Conservation (phyloP, 2,329 filamentous ascomycete species). For the Fonsecaea erecta region DNA sequence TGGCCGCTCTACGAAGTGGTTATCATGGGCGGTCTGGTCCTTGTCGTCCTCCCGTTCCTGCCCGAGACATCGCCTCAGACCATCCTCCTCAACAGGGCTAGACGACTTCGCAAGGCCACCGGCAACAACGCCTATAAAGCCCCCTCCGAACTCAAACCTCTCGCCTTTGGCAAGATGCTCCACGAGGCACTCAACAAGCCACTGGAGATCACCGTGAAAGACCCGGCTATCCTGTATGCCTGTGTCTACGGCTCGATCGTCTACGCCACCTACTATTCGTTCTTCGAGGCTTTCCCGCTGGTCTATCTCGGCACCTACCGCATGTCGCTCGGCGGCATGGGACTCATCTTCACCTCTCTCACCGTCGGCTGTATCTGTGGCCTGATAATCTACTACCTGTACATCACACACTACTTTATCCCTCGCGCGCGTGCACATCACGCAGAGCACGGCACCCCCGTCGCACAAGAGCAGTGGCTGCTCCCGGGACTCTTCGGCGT, state of each 20-base stretch:
- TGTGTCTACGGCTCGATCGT: constrained; percentile 66
- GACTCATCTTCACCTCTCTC: constrained; percentile 65
- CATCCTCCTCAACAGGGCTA: constrained; percentile 65
- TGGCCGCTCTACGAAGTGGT: constrained; percentile 65
- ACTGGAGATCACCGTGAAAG: constrained; percentile 52
- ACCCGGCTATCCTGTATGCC: constrained; percentile 66
- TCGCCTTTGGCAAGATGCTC: constrained; percentile 57
- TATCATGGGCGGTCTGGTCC: constrained; percentile 62
- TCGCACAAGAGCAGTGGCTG: constrained; percentile 56
- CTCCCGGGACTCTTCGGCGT: constrained; percentile 57
- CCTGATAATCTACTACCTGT: constrained; percentile 55
- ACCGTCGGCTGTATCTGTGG: constrained; percentile 61
- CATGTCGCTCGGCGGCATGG: constrained; percentile 63
- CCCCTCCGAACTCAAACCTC: constrained; percentile 64
- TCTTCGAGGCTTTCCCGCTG: constrained; percentile 70
- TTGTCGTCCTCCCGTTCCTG: constrained; percentile 65
- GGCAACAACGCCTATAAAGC: constrained; percentile 47
- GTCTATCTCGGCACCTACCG: constrained; percentile 65
- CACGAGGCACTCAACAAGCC: constrained; percentile 27
- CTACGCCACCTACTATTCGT: constrained; percentile 55
- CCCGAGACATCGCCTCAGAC: constrained; percentile 66
- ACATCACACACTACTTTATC: constrained; percentile 51
- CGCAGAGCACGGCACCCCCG: constrained; percentile 50
- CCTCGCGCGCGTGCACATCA: constrained; percentile 55
- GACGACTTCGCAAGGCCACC: constrained; percentile 63